These are phyloP conservation scores for Lactifluus subvellereus DNA, from an alignment of 768 basidiomycete species.

Conservation along the genomic window DNA sequence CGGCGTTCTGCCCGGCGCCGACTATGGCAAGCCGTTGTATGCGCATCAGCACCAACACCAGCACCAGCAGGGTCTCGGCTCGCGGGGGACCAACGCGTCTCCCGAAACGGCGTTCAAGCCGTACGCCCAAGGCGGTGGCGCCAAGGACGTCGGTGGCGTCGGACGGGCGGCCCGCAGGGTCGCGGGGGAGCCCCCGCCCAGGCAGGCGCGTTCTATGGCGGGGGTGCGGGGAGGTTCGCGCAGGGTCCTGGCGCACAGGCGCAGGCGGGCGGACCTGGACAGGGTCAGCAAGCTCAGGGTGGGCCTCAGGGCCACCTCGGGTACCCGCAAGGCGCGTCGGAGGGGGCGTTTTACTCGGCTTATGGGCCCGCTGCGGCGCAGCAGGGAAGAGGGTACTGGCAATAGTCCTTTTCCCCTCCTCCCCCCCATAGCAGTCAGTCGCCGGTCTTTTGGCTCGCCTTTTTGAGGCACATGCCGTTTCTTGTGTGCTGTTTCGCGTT, in stretches of 20 bases:
- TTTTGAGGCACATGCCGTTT: neutral
- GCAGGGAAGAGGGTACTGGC: constrained; percentile 42
- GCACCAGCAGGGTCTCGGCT: constrained; percentile 55
- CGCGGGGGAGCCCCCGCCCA: constrained; percentile 42
- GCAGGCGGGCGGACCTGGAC: constrained; percentile 44
- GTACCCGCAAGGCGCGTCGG: constrained; percentile 62
- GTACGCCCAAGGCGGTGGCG: constrained; percentile 58
- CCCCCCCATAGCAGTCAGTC: neutral
- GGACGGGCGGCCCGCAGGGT: constrained; percentile 37
- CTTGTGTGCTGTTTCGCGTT: constrained; percentile 14
- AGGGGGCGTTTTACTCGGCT: constrained; percentile 56
- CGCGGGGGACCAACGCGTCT: constrained; percentile 48
- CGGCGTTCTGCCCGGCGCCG: constrained; percentile 27
- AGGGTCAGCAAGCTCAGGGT: constrained; percentile 36
- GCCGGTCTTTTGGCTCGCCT: constrained; percentile 2
- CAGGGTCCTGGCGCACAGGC: constrained; percentile 35
- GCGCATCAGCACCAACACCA: constrained; percentile 59
- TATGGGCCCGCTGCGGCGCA: constrained; percentile 43
- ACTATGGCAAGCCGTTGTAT: constrained; percentile 44
- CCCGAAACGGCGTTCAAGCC: constrained; percentile 75
- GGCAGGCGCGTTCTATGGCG: constrained; percentile 43
- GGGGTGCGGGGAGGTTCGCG: constrained; percentile 37
- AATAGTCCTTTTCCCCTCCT: neutral
- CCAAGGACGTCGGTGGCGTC: constrained; percentile 40
- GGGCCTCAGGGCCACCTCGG: constrained; percentile 51